Evolutionary conservation across 1,284 basidiomycete genomes (phyloP), one percentile per base, ranked within the genome.

Genomic region (Waitea zeae): DNA sequence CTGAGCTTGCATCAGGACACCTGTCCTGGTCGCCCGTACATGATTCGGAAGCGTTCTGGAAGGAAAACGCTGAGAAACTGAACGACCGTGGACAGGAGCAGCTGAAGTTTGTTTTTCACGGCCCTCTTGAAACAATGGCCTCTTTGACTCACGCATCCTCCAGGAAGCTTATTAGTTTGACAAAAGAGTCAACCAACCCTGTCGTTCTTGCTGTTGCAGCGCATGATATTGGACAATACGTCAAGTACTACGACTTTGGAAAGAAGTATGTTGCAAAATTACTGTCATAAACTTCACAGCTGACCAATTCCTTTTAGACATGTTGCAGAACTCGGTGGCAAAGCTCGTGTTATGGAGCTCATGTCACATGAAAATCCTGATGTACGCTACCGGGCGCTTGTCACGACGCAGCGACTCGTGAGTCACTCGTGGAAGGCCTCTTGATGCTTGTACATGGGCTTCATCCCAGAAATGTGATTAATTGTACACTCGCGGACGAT

Each of bases 1-100:
- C 88, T 0, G 93, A 98, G 53, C 61, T 98, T 13, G 62, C 75
- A 18, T 88, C 84, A 1, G 92, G 92, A 1, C 86, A 89, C 50
- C 59, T 98, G 11, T 82, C 86, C 3, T 97, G 90, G 86, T 80
- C 88, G 4, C 92, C 93, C 4, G 84, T 89, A 13, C 95, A 98
- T 50, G 84, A 90, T 49, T 87, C 84, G 5, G 93, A 97, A 39
- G 76, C 89, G 35, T 99, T 99, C 58, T 98, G 93, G 93, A 87
- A 84, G 49, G 88, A 93, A 58, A 97, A 98, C 49, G 88, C 82
- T 0, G 56, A 58, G 4, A 87, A 76, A 49, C 57, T 96, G 34
- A 83, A 86, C 44, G 87, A 92, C 41, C 72, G 69, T 38, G 76
- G 84, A 48, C 68, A 76, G 41, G 73, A 77, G 45, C 76, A 84